Percentiles rank a stretch among this genome's conserved stretches.
phyloP scores from a whole-genome alignment of 495 filamentous ascomycete genomes.

The Penicillium diatomitis region DNA sequence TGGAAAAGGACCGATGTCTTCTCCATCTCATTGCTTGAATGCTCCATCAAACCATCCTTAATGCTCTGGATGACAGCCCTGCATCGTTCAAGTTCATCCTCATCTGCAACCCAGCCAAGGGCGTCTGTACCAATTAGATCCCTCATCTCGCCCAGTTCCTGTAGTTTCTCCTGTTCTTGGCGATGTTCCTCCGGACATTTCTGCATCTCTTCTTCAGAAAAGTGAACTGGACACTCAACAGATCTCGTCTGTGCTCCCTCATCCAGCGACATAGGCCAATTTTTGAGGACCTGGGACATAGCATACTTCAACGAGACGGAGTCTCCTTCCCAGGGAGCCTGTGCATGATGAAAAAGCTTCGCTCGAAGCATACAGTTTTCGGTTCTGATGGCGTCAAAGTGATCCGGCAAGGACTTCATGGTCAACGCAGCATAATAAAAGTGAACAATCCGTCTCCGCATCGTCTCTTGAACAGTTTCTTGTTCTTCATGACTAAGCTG shows the following conservation, averaged over 20 bases:
- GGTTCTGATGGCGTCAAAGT: constrained; percentile 16
- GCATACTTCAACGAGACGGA: constrained; percentile 13
- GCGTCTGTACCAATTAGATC: constrained; percentile 10
- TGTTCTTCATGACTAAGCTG: constrained; percentile 9
- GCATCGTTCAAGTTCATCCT: constrained; percentile 12
- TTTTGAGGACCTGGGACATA: constrained; percentile 8
- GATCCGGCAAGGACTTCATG: constrained; percentile 14
- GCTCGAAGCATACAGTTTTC: constrained; percentile 17
- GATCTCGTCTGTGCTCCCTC: constrained; percentile 1
- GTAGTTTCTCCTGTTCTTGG: neutral
- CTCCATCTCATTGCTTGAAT: constrained; percentile 17
- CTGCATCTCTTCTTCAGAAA: constrained; percentile 11
- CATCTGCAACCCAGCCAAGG: constrained; percentile 20
- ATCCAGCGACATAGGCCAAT: constrained; percentile 16
- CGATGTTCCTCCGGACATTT: neutral
- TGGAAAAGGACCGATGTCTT: constrained; percentile 8
- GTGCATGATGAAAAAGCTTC: constrained; percentile 14
- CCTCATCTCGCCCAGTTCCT: neutral
- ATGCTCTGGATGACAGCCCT: constrained; percentile 14
- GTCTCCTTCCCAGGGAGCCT: constrained; percentile 17
- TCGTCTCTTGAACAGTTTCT: constrained; percentile 13
- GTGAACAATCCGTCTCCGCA: constrained; percentile 17
- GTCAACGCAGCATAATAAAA: constrained; percentile 22
- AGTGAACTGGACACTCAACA: constrained; percentile 10
- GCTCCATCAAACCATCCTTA: constrained; percentile 18